Conservation (phyloP, 495 filamentous ascomycete species). For the Pyronema omphalodes region DNA sequence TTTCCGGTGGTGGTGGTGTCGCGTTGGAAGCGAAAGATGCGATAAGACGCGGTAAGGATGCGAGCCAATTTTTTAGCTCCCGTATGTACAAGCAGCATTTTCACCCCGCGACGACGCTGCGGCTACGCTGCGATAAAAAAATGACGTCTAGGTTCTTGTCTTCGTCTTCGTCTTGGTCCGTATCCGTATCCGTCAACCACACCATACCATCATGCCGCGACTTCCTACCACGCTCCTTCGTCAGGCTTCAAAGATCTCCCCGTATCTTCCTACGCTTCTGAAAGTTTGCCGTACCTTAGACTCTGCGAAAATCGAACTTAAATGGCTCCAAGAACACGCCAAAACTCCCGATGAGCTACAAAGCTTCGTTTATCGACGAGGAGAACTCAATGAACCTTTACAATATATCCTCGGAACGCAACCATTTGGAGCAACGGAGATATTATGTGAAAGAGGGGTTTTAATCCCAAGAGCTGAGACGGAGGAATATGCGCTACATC, state of each 20-base stretch:
- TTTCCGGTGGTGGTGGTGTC: too few relatives aligned
- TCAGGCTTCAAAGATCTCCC: constrained; percentile 35
- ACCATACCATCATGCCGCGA: constrained; percentile 56
- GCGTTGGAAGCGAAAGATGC: too few relatives aligned
- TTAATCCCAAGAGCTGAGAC: constrained; percentile 69
- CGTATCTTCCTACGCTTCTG: constrained; percentile 48
- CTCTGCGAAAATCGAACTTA: constrained; percentile 59
- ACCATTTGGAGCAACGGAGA: constrained; percentile 67
- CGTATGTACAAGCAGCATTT: too few relatives aligned
- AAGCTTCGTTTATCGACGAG: constrained; percentile 29
- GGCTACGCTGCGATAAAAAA: too few relatives aligned
- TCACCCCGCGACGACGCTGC: too few relatives aligned
- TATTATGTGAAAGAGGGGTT: constrained; percentile 56
- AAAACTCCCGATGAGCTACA: not conserved
- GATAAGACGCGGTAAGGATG: too few relatives aligned
- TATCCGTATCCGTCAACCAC: not conserved
- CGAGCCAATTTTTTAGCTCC: too few relatives aligned
- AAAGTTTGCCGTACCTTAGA: constrained; percentile 45
- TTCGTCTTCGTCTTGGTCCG: constrained; percentile 1
- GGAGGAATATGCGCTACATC: constrained; percentile 43
- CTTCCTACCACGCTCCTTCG: constrained; percentile 41
- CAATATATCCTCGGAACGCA: constrained; percentile 84
- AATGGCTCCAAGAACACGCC: constrained; percentile 61
- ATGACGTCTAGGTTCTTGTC: not conserved
- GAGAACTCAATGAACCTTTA: constrained; percentile 46